phyloP scores from a whole-genome alignment of 768 basidiomycete species.

The Termitomyces sp. region DNA sequence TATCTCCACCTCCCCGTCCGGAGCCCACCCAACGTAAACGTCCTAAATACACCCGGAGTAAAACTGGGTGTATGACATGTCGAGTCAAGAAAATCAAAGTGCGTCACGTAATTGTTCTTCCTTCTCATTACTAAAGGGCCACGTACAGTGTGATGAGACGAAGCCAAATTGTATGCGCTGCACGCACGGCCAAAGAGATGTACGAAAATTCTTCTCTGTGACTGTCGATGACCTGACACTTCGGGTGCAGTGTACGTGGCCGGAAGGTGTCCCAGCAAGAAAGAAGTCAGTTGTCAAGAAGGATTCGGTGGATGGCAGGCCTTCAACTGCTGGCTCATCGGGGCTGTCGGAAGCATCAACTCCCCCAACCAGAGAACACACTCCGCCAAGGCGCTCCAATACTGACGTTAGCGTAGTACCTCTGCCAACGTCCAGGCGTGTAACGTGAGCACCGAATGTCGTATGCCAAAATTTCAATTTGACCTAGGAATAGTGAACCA shows the following conservation, averaged over 20 bases:
- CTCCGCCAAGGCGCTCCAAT: slow-evolving; percentile 54
- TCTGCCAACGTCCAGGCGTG: slow-evolving; percentile 33
- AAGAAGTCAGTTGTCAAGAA: slow-evolving; percentile 61
- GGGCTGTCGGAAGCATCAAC: slow-evolving; percentile 69
- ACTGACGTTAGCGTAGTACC: slow-evolving; percentile 39
- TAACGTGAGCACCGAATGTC: slow-evolving; percentile 29
- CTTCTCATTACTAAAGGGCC: slow-evolving; percentile 4
- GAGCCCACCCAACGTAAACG: slow-evolving; percentile 66
- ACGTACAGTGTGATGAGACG: slow-evolving; percentile 78
- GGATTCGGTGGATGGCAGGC: slow-evolving; percentile 58
- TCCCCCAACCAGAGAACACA: slow-evolving; percentile 64
- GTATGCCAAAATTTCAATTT: slow-evolving; percentile 1
- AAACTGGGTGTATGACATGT: slow-evolving; percentile 93
- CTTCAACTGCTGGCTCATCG: slow-evolving; percentile 75
- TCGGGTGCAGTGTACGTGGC: slow-evolving; percentile 72
- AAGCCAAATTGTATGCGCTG: slow-evolving; percentile 88
- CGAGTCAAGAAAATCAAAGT: slow-evolving; percentile 95
- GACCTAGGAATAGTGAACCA: slow-evolving; percentile 31
- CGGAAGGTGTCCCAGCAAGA: slow-evolving; percentile 69
- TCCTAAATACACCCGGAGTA: slow-evolving; percentile 91
- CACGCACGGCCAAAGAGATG: slow-evolving; percentile 80
- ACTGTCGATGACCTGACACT: slow-evolving; percentile 5
- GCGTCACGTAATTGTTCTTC: slow-evolving; percentile 18
- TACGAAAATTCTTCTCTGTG: slow-evolving; percentile 30
- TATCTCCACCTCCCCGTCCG: slow-evolving; percentile 43